Conservation (phyloP, 169 alveolate species). For the Plasmodium falciparum region DNA sequence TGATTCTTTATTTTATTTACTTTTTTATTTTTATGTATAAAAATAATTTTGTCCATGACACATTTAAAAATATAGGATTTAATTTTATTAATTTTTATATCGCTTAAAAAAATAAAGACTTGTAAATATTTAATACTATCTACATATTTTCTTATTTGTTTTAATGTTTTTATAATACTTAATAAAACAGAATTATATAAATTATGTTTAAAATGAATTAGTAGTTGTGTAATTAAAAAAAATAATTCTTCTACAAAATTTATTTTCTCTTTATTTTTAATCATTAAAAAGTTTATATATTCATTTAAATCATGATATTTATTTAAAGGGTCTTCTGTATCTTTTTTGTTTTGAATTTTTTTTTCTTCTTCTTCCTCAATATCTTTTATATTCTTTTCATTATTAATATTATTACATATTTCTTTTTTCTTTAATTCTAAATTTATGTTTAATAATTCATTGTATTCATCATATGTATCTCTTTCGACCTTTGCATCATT, state of each 20-base stretch:
- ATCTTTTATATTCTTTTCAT: background rate
- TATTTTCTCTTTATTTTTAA: slow-evolving; percentile 29
- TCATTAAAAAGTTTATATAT: slow-evolving; percentile 38
- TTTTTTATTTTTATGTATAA: slow-evolving; percentile 6
- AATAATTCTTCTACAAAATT: slow-evolving; percentile 52
- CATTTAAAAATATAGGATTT: slow-evolving; percentile 21
- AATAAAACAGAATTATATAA: slow-evolving; percentile 14
- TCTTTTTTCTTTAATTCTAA: slow-evolving; percentile 42
- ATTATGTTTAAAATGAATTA: slow-evolving; percentile 21
- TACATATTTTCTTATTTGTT: slow-evolving; percentile 8
- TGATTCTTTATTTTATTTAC: background rate
- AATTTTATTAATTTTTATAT: slow-evolving; percentile 20
- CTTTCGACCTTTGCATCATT: background rate
- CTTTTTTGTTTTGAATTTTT: background rate
- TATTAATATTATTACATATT: slow-evolving; percentile 9
- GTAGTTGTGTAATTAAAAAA: slow-evolving; percentile 17
- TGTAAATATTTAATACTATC: slow-evolving; percentile 21
- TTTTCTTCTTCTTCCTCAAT: background rate
- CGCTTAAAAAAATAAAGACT: slow-evolving; percentile 23
- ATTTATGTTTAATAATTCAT: background rate
- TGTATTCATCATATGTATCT: background rate
- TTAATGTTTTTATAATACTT: slow-evolving; percentile 26
- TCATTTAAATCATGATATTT: slow-evolving; percentile 34
- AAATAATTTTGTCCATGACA: slow-evolving; percentile 15
- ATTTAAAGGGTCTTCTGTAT: slow-evolving; percentile 9